These are phyloP conservation scores for Candida endomychidarum DNA, from an alignment of 805 yeast species.

Conservation along the genomic window DNA sequence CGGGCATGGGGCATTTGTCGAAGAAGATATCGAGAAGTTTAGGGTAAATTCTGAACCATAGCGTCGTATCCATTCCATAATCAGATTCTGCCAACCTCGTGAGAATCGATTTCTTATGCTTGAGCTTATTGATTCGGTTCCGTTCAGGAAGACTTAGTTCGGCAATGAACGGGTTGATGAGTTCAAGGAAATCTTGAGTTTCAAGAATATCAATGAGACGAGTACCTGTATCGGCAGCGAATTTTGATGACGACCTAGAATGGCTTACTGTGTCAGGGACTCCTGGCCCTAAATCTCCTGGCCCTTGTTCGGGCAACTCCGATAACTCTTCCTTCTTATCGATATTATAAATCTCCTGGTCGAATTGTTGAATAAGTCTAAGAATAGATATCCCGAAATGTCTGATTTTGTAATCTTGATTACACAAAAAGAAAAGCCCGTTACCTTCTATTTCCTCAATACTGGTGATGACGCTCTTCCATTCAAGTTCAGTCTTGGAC, in stretches of 20 bases:
- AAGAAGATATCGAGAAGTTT: conserved; percentile 68
- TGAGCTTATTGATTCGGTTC: conserved; percentile 64
- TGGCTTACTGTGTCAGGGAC: too few relatives aligned
- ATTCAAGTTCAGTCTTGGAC: conserved; percentile 53
- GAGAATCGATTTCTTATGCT: conserved; percentile 64
- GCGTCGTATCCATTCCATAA: conserved; percentile 91
- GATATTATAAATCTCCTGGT: conserved; percentile 67
- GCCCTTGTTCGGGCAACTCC: too few relatives aligned
- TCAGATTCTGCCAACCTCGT: conserved; percentile 82
- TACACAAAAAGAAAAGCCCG: conserved; percentile 86
- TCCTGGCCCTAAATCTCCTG: too few relatives aligned
- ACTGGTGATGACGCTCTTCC: conserved; percentile 77
- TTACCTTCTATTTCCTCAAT: conserved; percentile 96
- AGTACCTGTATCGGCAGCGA: conserved; percentile 77
- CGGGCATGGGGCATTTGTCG: conserved; percentile 84
- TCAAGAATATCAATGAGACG: conserved; percentile 77
- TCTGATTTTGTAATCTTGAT: conserved; percentile 77
- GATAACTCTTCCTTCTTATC: conserved; percentile 28
- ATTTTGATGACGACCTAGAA: conserved; percentile 62
- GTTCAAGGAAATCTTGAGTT: conserved; percentile 61
- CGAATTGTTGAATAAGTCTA: conserved; percentile 81
- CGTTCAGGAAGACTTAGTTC: conserved; percentile 74
- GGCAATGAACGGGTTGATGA: conserved; percentile 53
- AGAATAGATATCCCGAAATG: conserved; percentile 74
- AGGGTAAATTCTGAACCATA: conserved; percentile 93